A percentile compares a stretch with the other conserved stretches of the same genome.
phyloP scores from a whole-genome alignment of 768 basidiomycete genomes.

The Suillus subalutaceus region DNA sequence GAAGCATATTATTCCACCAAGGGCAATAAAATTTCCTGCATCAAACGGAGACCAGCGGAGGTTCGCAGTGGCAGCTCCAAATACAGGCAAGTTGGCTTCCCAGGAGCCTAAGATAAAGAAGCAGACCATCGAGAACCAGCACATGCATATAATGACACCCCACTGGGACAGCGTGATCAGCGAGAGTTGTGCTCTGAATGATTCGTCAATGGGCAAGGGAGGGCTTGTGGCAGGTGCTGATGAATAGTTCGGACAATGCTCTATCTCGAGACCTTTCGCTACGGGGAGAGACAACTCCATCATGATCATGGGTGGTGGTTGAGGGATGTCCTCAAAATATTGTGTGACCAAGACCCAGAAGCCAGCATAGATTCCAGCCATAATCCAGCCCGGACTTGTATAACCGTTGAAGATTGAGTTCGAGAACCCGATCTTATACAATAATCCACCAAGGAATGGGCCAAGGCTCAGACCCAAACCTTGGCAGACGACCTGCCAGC shows the following conservation, averaged over 20 bases:
- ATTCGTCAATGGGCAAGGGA: conserved; percentile 11
- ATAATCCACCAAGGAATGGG: conserved; percentile 62
- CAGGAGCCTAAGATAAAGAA: conserved; percentile 73
- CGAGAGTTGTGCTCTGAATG: conserved; percentile 16
- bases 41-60: conserved; percentile 63
- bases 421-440: conserved; percentile 64
- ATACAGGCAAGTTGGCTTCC: conserved; percentile 72
- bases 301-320: conserved; percentile 13
- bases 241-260: not conserved
- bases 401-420: conserved; percentile 66
- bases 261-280: conserved; percentile 10
- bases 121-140: conserved; percentile 70
- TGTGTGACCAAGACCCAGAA: conserved; percentile 47
- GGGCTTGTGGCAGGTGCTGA: conserved; percentile 3
- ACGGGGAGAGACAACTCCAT: conserved; percentile 11
- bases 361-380: conserved; percentile 54
- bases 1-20: conserved; percentile 62
- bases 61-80: conserved; percentile 42
- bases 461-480: conserved; percentile 63
- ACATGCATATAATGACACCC: conserved; percentile 64
- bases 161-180: conserved; percentile 39
- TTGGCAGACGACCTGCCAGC: conserved; percentile 66
- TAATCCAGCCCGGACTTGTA: conserved; percentile 68
- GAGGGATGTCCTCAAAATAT: conserved; percentile 46
- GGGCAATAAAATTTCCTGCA: conserved; percentile 71